These are phyloP conservation scores for Phytopythium chamaehyphon DNA, from an alignment of 352 stramenopile species.

Conservation along the genomic window DNA sequence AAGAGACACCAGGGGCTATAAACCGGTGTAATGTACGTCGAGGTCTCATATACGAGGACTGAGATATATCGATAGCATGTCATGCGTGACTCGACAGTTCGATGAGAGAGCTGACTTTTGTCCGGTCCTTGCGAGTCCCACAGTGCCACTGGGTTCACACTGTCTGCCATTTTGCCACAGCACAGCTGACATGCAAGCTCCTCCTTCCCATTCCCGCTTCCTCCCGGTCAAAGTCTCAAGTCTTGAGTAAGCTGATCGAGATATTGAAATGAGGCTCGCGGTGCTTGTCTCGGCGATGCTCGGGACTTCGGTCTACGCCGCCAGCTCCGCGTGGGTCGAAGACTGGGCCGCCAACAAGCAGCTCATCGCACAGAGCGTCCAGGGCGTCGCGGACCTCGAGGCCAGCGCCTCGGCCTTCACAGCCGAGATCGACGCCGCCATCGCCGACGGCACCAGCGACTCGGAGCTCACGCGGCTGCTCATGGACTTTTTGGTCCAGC, in stretches of 20 bases:
- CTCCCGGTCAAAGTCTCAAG: not conserved
- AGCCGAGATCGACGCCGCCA: slow-evolving; percentile 26
- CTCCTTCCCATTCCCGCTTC: not conserved
- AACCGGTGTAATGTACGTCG: no score
- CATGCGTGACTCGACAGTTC: no score
- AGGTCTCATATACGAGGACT: no score
- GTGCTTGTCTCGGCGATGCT: not conserved
- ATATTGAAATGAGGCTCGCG: not conserved
- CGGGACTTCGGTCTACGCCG: not conserved
- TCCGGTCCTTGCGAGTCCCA: no score
- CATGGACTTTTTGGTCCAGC: slow-evolving; percentile 5
- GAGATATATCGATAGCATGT: no score
- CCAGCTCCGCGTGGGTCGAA: slow-evolving; percentile 2
- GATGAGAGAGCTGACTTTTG: no score
- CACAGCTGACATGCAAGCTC: no score
- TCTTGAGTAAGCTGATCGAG: no score
- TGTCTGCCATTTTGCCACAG: no score
- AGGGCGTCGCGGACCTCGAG: slow-evolving; percentile 1
- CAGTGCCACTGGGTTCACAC: no score
- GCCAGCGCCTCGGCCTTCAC: slow-evolving; percentile 20
- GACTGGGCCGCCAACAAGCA: slow-evolving; percentile 1
- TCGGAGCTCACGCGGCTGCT: slow-evolving; percentile 26
- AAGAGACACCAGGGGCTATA: no score
- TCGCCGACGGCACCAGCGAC: slow-evolving; percentile 28
- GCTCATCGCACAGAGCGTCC: not conserved